phyloP scores from a whole-genome alignment of 208 protist genomes.

The Crithidia bombi region DNA sequence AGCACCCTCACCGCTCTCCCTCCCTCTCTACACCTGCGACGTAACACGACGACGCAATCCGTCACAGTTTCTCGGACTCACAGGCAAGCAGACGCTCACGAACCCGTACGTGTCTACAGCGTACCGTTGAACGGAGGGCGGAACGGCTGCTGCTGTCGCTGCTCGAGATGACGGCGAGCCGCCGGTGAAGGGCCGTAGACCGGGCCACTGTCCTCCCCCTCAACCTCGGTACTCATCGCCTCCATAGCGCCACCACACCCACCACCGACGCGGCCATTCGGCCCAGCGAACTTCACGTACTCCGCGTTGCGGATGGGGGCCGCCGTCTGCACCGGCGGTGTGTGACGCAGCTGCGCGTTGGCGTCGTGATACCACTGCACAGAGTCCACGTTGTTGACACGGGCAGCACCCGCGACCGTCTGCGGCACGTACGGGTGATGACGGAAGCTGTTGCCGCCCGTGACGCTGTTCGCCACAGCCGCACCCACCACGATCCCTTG shows the following conservation, averaged over 20 bases:
- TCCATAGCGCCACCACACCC: background rate
- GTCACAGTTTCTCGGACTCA: no score
- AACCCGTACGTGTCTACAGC: background rate
- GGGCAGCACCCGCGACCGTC: background rate
- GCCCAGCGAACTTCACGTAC: background rate
- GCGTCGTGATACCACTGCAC: slow-evolving; percentile 7
- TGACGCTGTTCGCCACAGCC: background rate
- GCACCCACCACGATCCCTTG: background rate
- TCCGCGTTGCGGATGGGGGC: background rate
- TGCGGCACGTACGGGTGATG: slow-evolving; percentile 14
- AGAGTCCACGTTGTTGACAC: background rate
- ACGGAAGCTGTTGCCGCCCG: background rate
- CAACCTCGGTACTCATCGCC: background rate
- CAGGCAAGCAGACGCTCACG: no score
- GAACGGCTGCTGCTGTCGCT: slow-evolving; percentile 17
- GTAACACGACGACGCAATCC: no score
- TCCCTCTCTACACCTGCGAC: no score
- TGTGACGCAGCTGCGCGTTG: background rate
- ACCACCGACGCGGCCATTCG: background rate
- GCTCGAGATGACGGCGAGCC: slow-evolving; percentile 22
- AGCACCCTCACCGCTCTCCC: no score
- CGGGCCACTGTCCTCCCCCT: slow-evolving; percentile 16
- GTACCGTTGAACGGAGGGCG: background rate
- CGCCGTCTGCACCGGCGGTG: background rate
- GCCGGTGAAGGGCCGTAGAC: slow-evolving; percentile 19